phyloP scores from a whole-genome alignment of 192 early-diverging fungal genomes.

The Spizellomyces sp. region DNA sequence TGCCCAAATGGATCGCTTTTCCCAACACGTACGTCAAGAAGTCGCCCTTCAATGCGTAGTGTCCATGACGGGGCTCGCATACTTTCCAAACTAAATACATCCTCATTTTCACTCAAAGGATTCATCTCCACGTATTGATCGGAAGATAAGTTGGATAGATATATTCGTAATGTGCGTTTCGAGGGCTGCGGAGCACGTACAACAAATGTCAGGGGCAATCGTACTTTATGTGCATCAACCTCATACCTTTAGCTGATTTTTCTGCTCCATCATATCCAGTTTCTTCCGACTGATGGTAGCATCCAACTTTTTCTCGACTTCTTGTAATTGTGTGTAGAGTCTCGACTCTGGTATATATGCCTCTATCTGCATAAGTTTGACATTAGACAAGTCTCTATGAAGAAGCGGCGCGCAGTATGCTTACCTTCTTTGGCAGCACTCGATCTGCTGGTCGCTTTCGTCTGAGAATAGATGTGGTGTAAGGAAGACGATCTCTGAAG shows the following conservation, averaged over 20 bases:
- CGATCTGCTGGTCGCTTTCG: slow-evolving; percentile 40
- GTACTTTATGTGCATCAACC: slow-evolving; percentile 10
- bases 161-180: slow-evolving; percentile 84
- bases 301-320: slow-evolving; percentile 88
- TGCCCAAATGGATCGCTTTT: slow-evolving; percentile 7
- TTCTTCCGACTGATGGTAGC: slow-evolving; percentile 88
- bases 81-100: slow-evolving; percentile 36
- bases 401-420: neutral
- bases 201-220: neutral
- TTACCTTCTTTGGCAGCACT: slow-evolving; percentile 40
- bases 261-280: slow-evolving; percentile 87
- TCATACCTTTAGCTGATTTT: slow-evolving; percentile 84
- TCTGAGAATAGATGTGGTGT: slow-evolving; percentile 13
- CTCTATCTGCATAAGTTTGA: slow-evolving; percentile 69
- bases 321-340: slow-evolving; percentile 81
- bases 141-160: slow-evolving; percentile 82
- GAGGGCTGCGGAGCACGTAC: slow-evolving; percentile 44
- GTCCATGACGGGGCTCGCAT: slow-evolving; percentile 81
- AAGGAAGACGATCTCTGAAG: neutral
- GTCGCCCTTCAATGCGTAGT: slow-evolving; percentile 82
- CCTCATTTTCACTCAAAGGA: slow-evolving; percentile 47
- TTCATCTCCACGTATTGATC: slow-evolving; percentile 68
- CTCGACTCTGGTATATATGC: slow-evolving; percentile 89
- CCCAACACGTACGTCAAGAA: slow-evolving; percentile 69
- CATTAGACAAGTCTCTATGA: neutral